Base-by-base conservation (phyloP, 306 rosid species). In the Ammopiptanthus mongolicus region DNA sequence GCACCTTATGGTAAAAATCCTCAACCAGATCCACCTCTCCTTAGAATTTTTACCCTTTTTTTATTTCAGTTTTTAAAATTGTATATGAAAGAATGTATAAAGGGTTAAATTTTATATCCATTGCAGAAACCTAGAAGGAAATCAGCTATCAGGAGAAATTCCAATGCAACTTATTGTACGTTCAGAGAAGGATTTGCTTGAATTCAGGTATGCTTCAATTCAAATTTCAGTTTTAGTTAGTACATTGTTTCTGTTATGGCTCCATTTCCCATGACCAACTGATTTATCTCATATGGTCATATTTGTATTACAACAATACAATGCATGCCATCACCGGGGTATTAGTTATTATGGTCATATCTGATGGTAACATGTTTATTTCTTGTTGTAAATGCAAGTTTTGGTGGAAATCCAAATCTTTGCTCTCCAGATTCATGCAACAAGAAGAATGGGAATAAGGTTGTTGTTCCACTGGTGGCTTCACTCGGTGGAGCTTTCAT, bases 401-500 rank as follows among this genome's bases (percentile, higher is more conserved):
- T 80, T 73, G 85, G 87, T 42, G 83, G 83, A 68, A 84, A 84
- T 48, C 83, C 78, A 77, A 48, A 61, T 68, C 71, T 86, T 48
- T 90, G 89, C 81, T 19, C 28, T 5, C 2, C 72, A 52, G 75
- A 44, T 69, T 70, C 89, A 53, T 91, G 91, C 85, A 55, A 67
- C 59, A 56, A 69, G 19, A 19, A 52, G 33, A 61, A 58, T 52
- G 73, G 67, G 37, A 73, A 53, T 13, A 64, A 75, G 41, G 9
- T 81, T 47, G 11, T 86, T 4, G 64, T 86, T 77, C 87, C 92
- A 68, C 22, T 86, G 19, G 74, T 77, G 33, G 79, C 85, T 69
- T 75, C 97, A 33, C 73, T 89, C 2, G 85, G 76, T 33, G 91
- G 92, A 25, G 48, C 84, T 66, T 69, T 80, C 50, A 3, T 83